These are phyloP conservation scores for Blastobotrys robertii DNA, from an alignment of 805 yeast species.

Conservation along the genomic window DNA sequence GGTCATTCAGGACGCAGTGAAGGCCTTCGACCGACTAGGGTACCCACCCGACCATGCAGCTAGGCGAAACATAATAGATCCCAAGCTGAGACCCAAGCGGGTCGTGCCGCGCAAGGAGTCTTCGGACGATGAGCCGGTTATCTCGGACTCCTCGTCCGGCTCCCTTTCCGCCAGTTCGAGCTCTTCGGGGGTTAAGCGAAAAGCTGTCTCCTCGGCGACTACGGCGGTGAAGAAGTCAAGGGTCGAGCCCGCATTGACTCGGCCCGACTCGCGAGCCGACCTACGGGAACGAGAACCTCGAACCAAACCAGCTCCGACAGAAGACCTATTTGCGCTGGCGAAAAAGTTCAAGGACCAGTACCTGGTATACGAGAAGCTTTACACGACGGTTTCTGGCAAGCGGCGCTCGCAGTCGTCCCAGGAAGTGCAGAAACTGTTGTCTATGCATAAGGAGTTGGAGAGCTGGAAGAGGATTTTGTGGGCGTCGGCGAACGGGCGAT, in stretches of 20 bases:
- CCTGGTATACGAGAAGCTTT: conserved; percentile 40
- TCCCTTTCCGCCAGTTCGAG: conserved; percentile 3
- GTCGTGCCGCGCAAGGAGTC: too few relatives aligned
- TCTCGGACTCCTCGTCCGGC: conserved; percentile 1
- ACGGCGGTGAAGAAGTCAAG: conserved; percentile 1
- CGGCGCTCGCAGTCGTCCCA: conserved; percentile 20
- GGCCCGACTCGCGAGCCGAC: background rate
- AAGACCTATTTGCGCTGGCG: conserved; percentile 37
- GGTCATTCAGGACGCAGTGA: conserved; percentile 22
- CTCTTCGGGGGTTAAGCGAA: conserved; percentile 5
- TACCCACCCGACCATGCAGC: conserved; percentile 21
- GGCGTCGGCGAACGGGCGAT: conserved; percentile 24
- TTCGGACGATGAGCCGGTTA: background rate
- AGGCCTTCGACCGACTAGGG: conserved; percentile 23
- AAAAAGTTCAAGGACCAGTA: conserved; percentile 38
- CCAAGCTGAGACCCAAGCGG: conserved; percentile 8
- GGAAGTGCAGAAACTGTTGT: conserved; percentile 34
- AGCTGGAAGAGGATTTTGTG: conserved; percentile 49
- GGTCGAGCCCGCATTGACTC: conserved; percentile 1
- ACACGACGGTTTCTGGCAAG: conserved; percentile 23
- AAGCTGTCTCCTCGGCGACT: conserved; percentile 7
- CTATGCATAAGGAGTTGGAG: conserved; percentile 41
- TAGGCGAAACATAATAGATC: conserved; percentile 23
- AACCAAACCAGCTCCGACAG: background rate
- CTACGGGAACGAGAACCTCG: too few relatives aligned